These are phyloP conservation scores for Rhodotorula babjevae DNA, from an alignment of 768 basidiomycete genomes.

Conservation along the genomic window DNA sequence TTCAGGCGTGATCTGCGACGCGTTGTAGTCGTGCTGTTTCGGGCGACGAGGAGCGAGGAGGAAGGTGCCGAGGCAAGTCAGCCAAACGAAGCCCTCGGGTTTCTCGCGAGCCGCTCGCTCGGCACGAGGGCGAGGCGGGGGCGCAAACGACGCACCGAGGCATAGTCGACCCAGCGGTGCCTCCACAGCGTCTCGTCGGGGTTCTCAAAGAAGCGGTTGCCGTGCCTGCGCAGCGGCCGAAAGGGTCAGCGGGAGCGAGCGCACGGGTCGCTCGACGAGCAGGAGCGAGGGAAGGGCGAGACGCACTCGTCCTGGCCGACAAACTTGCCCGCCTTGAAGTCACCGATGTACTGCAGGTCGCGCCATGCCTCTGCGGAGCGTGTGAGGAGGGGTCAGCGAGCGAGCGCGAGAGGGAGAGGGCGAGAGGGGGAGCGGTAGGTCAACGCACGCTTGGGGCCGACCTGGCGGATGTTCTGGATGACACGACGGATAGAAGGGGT, in stretches of 20 bases:
- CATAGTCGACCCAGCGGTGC: slow-evolving; percentile 92
- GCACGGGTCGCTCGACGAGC: too few relatives aligned
- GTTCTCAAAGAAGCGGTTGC: slow-evolving; percentile 93
- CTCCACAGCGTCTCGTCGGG: slow-evolving; percentile 58
- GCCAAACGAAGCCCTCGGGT: too few relatives aligned
- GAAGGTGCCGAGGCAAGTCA: background rate
- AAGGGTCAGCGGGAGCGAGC: background rate
- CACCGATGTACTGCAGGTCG: slow-evolving; percentile 80
- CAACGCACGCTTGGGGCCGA: slow-evolving; percentile 23
- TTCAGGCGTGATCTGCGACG: slow-evolving; percentile 88
- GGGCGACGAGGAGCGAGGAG: too few relatives aligned
- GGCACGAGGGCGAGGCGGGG: background rate
- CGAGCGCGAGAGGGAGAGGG: too few relatives aligned
- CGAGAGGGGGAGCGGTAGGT: too few relatives aligned
- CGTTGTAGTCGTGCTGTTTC: slow-evolving; percentile 63
- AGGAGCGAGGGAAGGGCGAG: background rate
- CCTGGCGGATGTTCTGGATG: slow-evolving; percentile 33
- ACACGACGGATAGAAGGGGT: slow-evolving; percentile 29
- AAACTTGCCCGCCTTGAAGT: slow-evolving; percentile 76
- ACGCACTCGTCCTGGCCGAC: slow-evolving; percentile 80
- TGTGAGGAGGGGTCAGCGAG: background rate
- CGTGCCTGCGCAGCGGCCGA: slow-evolving; percentile 58
- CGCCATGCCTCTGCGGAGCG: slow-evolving; percentile 24
- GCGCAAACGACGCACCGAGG: slow-evolving; percentile 58
- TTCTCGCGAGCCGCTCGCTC: too few relatives aligned